These are phyloP conservation scores for Pseudodiploospora longispora DNA, from an alignment of 2,329 filamentous ascomycete species.

Conservation along the genomic window DNA sequence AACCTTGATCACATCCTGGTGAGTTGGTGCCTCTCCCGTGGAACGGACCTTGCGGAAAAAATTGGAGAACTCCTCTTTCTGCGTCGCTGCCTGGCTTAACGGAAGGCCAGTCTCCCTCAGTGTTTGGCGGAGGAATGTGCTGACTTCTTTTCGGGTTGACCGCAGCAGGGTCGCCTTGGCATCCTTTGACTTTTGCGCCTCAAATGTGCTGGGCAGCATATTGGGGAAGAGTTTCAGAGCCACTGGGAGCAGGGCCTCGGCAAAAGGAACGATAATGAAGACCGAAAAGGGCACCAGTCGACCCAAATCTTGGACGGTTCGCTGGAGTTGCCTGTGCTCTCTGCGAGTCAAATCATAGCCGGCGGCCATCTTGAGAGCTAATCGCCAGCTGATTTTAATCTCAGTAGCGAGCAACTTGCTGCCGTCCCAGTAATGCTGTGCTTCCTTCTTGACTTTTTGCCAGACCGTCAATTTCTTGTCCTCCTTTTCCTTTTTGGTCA, in stretches of 20 bases:
- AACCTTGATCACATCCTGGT: conserved; percentile 92
- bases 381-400: conserved; percentile 81
- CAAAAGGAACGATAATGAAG: conserved; percentile 94
- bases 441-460: conserved; percentile 93
- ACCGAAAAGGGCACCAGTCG: conserved; percentile 93
- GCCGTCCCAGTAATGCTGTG: conserved; percentile 94
- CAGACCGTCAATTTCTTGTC: conserved; percentile 80
- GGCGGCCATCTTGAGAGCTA: conserved; percentile 94
- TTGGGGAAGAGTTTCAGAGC: conserved; percentile 95
- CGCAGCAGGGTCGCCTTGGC: conserved; percentile 75
- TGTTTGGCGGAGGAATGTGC: conserved; percentile 78
- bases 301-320: conserved; percentile 88
- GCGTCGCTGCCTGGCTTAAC: conserved; percentile 72
- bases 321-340: conserved; percentile 85
- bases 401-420: conserved; percentile 91
- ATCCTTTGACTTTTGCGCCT: conserved; percentile 84
- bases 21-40: conserved; percentile 82
- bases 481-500: conserved; percentile 51
- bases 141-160: conserved; percentile 87
- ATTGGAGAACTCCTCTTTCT: conserved; percentile 87
- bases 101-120: conserved; percentile 90
- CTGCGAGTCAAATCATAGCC: conserved; percentile 93
- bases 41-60: conserved; percentile 96
- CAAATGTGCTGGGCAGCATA: conserved; percentile 93
- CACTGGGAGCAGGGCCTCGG: conserved; percentile 83